These are phyloP conservation scores for Mortierella claussenii DNA, from an alignment of 192 early-diverging fungal species.

Conservation along the genomic window DNA sequence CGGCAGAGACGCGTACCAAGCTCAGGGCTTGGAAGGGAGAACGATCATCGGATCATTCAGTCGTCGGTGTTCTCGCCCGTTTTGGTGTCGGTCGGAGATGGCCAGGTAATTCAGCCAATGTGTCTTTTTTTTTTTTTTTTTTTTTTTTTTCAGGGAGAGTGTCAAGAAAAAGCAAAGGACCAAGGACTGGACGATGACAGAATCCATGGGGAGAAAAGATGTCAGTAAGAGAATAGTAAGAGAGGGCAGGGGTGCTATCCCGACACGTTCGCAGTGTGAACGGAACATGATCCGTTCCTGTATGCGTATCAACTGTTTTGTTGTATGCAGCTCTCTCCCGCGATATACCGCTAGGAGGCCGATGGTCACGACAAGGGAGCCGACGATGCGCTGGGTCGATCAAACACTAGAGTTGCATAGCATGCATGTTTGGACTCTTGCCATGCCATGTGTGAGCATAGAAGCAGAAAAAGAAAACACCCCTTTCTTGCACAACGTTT, in stretches of 20 bases:
- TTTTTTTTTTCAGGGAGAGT: background rate
- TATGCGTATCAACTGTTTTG: no score
- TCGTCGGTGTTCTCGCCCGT: constrained; percentile 46
- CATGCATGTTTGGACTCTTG: no score
- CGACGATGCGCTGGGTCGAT: no score
- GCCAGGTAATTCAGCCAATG: constrained; percentile 12
- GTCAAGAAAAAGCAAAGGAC: background rate
- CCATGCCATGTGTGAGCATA: no score
- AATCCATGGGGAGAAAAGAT: background rate
- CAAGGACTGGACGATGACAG: background rate
- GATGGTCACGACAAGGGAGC: no score
- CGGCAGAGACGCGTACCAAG: constrained; percentile 36
- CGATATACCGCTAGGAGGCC: no score
- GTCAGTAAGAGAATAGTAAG: no score
- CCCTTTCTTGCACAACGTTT: background rate
- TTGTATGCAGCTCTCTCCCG: no score
- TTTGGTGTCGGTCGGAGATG: constrained; percentile 19
- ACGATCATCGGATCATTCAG: constrained; percentile 39
- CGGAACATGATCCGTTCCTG: no score
- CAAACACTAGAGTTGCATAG: no score
- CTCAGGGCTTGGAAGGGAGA: constrained; percentile 34
- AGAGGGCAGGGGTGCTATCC: no score
- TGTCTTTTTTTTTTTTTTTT: constrained; percentile 1
- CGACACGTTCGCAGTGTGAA: no score
- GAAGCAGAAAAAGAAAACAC: background rate